Evolutionary conservation across 306 rosid species (phyloP).

Genomic region (Cicer arietinum): DNA sequence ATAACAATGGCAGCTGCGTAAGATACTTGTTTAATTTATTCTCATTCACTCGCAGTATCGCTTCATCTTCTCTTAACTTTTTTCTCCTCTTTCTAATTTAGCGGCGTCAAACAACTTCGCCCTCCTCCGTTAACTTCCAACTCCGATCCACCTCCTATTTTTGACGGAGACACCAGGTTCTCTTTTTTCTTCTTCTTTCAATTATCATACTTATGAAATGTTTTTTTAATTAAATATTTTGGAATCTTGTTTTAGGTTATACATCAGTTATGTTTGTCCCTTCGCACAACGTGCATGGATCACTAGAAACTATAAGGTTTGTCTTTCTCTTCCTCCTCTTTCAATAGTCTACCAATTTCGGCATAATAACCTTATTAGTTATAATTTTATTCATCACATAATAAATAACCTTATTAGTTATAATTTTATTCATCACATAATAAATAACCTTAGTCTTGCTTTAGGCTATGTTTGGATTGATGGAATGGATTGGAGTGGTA

Average conservation of each 20-base stretch:
- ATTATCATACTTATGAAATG: background rate
- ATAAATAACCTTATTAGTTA: too few relatives aligned
- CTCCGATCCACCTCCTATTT: conserved; percentile 67
- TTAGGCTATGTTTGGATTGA: background rate
- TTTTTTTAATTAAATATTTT: background rate
- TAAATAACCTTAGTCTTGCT: background rate
- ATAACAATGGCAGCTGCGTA: too few relatives aligned
- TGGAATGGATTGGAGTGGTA: background rate
- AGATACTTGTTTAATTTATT: too few relatives aligned
- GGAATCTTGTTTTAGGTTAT: conserved; percentile 51
- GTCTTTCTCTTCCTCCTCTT: background rate
- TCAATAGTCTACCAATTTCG: too few relatives aligned
- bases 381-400: background rate
- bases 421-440: background rate
- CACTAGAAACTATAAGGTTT: conserved; percentile 77
- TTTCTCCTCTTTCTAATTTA: background rate
- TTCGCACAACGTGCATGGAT: conserved; percentile 84
- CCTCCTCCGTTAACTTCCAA: conserved; percentile 56
- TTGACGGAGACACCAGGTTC: conserved; percentile 75
- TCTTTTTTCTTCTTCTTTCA: background rate
- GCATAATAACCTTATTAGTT: too few relatives aligned
- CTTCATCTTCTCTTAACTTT: background rate
- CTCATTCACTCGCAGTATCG: background rate
- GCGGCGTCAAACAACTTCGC: conserved; percentile 37
- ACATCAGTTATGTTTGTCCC: conserved; percentile 57